These are phyloP conservation scores for Lasiodiplodia sp. DNA, from an alignment of 2,329 filamentous ascomycete genomes.

Conservation along the genomic window DNA sequence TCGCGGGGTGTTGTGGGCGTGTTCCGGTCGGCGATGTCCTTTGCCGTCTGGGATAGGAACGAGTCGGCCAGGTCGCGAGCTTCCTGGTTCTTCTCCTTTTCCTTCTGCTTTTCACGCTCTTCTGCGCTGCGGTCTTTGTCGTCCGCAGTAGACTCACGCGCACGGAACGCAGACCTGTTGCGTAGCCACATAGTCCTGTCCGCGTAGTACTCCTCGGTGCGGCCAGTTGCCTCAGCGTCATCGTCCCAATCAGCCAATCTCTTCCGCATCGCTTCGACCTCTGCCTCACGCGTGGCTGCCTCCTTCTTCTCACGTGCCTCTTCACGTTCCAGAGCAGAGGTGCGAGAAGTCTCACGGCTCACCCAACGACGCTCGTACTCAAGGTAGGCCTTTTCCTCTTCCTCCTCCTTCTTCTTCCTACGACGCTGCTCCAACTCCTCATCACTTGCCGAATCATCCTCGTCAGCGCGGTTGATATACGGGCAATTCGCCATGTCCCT, in stretches of 20 bases:
- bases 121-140: constrained; percentile 84
- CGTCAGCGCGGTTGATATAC: constrained; percentile 73
- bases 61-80: constrained; percentile 86
- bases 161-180: constrained; percentile 76
- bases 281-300: constrained; percentile 67
- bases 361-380: constrained; percentile 91
- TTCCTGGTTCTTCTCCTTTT: constrained; percentile 75
- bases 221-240: constrained; percentile 77
- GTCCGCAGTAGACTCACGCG: constrained; percentile 77
- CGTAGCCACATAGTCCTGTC: constrained; percentile 86
- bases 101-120: constrained; percentile 73
- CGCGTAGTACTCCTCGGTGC: constrained; percentile 81
- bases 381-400: constrained; percentile 80
- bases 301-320: constrained; percentile 81
- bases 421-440: constrained; percentile 80
- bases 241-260: constrained; percentile 87
- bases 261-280: constrained; percentile 72
- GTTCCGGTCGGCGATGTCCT: constrained; percentile 66
- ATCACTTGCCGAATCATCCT: constrained; percentile 87
- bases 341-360: constrained; percentile 83
- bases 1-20: constrained; percentile 55
- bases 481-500: constrained; percentile 60
- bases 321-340: constrained; percentile 85
- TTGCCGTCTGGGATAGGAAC: constrained; percentile 84
- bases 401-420: constrained; percentile 72